Base-by-base conservation (phyloP, 768 basidiomycete species). In the Podaxis sp. region DNA sequence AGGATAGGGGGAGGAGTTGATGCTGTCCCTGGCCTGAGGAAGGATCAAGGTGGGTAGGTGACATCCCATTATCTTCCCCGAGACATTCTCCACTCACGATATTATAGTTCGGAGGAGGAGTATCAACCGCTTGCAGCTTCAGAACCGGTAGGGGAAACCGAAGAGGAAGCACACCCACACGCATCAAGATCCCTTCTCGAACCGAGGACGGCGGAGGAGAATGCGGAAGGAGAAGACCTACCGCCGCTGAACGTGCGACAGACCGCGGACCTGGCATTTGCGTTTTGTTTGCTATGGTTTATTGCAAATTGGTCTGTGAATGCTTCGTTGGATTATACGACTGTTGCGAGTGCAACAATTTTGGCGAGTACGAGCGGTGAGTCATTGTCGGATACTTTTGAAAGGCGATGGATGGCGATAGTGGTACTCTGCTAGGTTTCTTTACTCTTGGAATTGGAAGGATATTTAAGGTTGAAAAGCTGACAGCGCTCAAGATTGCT, bases 231-330 rank as follows among this genome's bases (percentile, higher is more conserved):
- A 25, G 61, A 65, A 25, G n/a, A 56, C 55, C 18, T 69, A 10
- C 63, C 68, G 18, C 72, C 71, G 28, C 61, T 75, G 37, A 71
- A 61, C 38, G 63, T 67, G n/a, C 70, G 69, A 48, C 87, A 97
- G 74, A 98, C 97, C 0, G 87, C 88, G 5, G 73, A 81, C 40
- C 79, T 99, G 11, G 93, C 96, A 3, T 76, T 84, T 4, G 73
- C 80, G 54, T 98, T 98, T 73, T 93, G 90, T 71, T 80, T 91
- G 61, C 76, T 96, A 37, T 99, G 95, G 93, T 97, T 99, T 68
- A 77, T 87, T 38, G 96, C 96, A 11, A 98, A 98, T 69, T 98
- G 95, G 93, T 72, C 86, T 10, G 76, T 96, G 32, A 97, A 95
- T 69, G 88, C 87, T 0, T 80, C 90, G 18, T 79, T 98, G 48